These are phyloP conservation scores for Microcyclosporella mali DNA, from an alignment of 2,329 filamentous ascomycete species.

Conservation along the genomic window DNA sequence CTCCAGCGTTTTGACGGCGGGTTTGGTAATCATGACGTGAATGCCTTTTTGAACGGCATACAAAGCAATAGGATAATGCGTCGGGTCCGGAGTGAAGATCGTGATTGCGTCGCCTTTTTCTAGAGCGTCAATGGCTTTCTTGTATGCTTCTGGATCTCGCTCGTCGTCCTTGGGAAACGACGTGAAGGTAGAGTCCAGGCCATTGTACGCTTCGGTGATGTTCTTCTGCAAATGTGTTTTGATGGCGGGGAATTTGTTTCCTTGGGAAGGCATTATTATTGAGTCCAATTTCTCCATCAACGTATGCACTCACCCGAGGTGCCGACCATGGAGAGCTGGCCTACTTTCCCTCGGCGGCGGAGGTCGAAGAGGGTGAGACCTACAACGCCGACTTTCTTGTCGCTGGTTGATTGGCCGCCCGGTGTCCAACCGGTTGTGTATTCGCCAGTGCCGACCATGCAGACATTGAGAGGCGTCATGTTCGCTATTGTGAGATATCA, in stretches of 20 bases:
- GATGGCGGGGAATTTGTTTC: constrained; percentile 85
- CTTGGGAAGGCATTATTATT: no score
- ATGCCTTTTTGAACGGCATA: constrained; percentile 84
- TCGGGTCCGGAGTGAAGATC: constrained; percentile 91
- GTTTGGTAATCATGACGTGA: constrained; percentile 91
- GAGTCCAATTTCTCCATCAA: no score
- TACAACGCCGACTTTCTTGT: constrained; percentile 95
- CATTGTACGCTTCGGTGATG: constrained; percentile 74
- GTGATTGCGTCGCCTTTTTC: constrained; percentile 81
- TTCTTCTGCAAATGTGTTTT: constrained; percentile 83
- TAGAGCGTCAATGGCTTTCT: constrained; percentile 77
- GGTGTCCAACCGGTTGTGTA: constrained; percentile 95
- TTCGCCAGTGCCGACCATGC: constrained; percentile 77
- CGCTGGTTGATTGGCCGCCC: constrained; percentile 72
- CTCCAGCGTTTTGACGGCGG: constrained; percentile 75
- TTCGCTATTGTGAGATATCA: not conserved
- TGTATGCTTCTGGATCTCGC: constrained; percentile 77
- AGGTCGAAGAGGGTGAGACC: constrained; percentile 85
- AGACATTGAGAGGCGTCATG: constrained; percentile 46
- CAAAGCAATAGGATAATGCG: constrained; percentile 84
- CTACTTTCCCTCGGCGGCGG: constrained; percentile 80
- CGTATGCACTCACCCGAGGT: no score
- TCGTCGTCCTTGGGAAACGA: constrained; percentile 71
- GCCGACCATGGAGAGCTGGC: constrained; percentile 79
- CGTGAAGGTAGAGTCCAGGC: constrained; percentile 76